phyloP scores from a whole-genome alignment of 2,329 filamentous ascomycete genomes.

The Pseudopyrenochaeta lycopersici region DNA sequence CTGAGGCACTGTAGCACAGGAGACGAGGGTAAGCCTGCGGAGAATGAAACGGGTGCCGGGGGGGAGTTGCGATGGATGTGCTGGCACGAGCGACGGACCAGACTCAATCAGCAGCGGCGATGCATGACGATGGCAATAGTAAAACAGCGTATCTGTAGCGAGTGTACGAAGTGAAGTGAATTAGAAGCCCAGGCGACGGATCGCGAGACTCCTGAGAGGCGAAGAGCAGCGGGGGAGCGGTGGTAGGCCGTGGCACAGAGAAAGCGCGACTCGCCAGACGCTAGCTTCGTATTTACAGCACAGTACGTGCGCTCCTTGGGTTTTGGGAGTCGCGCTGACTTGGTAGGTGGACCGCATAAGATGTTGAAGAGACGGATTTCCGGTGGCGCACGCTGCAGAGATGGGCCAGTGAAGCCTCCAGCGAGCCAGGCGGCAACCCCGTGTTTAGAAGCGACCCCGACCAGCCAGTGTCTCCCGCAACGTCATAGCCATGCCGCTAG shows the following conservation, averaged over 20 bases:
- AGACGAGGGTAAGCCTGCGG: constrained; percentile 26
- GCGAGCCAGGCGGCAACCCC: constrained; percentile 12
- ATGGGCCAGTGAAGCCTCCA: constrained; percentile 1
- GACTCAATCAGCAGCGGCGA: constrained; percentile 12
- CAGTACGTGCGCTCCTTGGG: constrained; percentile 11
- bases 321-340: constrained; percentile 4
- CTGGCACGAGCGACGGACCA: constrained; percentile 25
- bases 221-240: constrained; percentile 18
- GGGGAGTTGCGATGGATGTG: constrained; percentile 20
- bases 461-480: constrained; percentile 2
- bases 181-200: constrained; percentile 9
- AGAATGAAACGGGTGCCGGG: constrained; percentile 27
- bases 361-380: constrained; percentile 2
- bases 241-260: constrained; percentile 8
- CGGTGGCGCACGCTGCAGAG: constrained; percentile 4
- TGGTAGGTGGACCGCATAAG: constrained; percentile 5
- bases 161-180: constrained; percentile 20
- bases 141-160: constrained; percentile 11
- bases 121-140: constrained; percentile 4
- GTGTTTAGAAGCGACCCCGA: constrained; percentile 9
- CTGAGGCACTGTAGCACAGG: constrained; percentile 16
- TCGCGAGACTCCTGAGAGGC: constrained; percentile 22
- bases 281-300: constrained; percentile 24
- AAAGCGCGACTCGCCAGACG: constrained; percentile 11
- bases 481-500: constrained; percentile 16